Base-by-base conservation (phyloP, 208 protist species). In the Crithidia expoeki region DNA sequence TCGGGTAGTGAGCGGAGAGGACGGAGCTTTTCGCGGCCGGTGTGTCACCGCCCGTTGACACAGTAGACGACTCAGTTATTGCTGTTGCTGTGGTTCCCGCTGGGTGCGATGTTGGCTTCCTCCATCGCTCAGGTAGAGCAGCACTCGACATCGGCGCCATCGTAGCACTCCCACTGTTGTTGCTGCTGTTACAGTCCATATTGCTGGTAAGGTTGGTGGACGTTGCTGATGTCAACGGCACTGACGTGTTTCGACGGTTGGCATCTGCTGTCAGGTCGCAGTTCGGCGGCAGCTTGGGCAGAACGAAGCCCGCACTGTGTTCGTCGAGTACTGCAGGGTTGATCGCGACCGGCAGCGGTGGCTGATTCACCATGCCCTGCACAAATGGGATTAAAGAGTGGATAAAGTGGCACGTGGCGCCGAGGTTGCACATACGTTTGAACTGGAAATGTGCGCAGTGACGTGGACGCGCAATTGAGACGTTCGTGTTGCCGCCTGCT, bases 391-490 rank as follows among this genome's bases (percentile, higher is more conserved):
- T 76, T 4, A 90, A 58, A 1, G 88, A 87, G 58, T 93, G 88
- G 50, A 93, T 90, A 49, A 93, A 93, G 59, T 83, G 79, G 67
- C 88, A 93, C 0, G 60, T 65, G 7, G 53, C 46, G 16, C 88
- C 88, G 4, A 88, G 56, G 49, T 89, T 83, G 62, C 88, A 93
- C 79, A 93, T 86, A 23, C 82, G 76, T 61, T 90, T 93, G 53
- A 90, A 90, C 76, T 93, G 88, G 46, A 93, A 93, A 67, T 93
- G 88, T 4, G 88, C 88, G 61, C 88, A 93, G 68, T 93, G 88
- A 17, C 83, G 80, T 17, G 80, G 57, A 32, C 84, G 85, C 28
- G 88, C 28, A 34, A 76, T 65, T 16, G 32, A 58, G 12, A 60
- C 30, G 4, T 68, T 33, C 0, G 16, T 16, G 50, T 25, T 28